These are phyloP conservation scores for Pythium dissimile DNA, from an alignment of 352 stramenopile species.

Conservation along the genomic window DNA sequence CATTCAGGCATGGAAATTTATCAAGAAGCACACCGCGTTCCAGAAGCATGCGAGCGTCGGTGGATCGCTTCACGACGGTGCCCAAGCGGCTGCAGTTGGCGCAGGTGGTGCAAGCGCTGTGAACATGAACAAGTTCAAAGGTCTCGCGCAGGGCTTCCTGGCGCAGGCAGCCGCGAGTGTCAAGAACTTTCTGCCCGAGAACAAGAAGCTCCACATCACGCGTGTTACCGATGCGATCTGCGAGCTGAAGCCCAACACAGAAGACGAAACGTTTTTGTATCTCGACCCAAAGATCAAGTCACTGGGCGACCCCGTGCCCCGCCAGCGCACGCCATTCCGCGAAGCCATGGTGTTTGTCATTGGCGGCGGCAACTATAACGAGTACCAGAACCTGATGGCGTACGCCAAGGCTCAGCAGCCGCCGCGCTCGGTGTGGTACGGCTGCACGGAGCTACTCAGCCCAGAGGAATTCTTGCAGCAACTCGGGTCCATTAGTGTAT, in stretches of 20 bases:
- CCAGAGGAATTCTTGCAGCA: slow-evolving; percentile 88
- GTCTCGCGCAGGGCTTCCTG: slow-evolving; percentile 74
- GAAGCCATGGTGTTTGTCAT: slow-evolving; percentile 89
- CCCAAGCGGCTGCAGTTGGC: slow-evolving; percentile 1
- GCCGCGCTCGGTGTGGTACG: slow-evolving; percentile 80
- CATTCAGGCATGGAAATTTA: slow-evolving; percentile 66
- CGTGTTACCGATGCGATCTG: slow-evolving; percentile 81
- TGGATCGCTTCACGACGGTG: slow-evolving; percentile 34
- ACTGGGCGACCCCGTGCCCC: slow-evolving; percentile 50
- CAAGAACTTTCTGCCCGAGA: slow-evolving; percentile 86
- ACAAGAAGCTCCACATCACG: slow-evolving; percentile 85
- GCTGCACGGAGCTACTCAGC: slow-evolving; percentile 87
- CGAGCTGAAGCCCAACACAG: slow-evolving; percentile 73
- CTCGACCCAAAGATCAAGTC: slow-evolving; percentile 88
- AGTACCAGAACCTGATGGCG: slow-evolving; percentile 85
- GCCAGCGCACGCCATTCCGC: slow-evolving; percentile 74
- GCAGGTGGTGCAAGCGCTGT: slow-evolving; percentile 25
- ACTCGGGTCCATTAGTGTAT: slow-evolving; percentile 65
- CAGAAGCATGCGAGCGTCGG: slow-evolving; percentile 75
- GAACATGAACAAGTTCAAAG: slow-evolving; percentile 85
- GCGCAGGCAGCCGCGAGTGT: slow-evolving; percentile 77
- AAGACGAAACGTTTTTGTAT: slow-evolving; percentile 83
- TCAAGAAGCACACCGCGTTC: slow-evolving; percentile 81
- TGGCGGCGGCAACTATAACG: slow-evolving; percentile 84
- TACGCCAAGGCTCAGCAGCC: slow-evolving; percentile 72